Evolutionary conservation across 2,329 filamentous ascomycete species (phyloP).

Genomic region (Trichophyton mentagrophytes): DNA sequence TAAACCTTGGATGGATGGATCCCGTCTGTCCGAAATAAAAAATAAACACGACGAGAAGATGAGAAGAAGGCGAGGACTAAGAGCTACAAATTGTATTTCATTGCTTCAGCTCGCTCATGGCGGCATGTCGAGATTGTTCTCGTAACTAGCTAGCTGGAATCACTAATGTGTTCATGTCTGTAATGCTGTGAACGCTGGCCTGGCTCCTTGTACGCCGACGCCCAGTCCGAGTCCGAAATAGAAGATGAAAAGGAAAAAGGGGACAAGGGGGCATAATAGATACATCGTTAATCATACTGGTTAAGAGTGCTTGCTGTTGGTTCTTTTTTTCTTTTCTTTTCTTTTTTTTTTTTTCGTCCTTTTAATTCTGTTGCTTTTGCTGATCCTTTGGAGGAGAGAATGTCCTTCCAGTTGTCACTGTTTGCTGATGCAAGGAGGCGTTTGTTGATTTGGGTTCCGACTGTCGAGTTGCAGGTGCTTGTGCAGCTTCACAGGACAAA

Average conservation of each 20-base stretch:
- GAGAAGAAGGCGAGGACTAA: not conserved
- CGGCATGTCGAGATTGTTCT: not conserved
- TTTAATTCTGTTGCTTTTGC: not conserved
- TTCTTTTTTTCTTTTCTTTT: not conserved
- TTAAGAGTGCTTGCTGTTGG: not conserved
- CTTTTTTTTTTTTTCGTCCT: not conserved
- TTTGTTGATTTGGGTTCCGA: not conserved
- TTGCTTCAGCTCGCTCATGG: not conserved
- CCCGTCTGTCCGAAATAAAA: not conserved
- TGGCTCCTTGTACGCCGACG: constrained; percentile 1
- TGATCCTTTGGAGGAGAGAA: not conserved
- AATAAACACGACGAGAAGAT: not conserved
- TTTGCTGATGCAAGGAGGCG: not conserved
- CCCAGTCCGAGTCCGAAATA: constrained; percentile 3
- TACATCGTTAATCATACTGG: constrained; percentile 4
- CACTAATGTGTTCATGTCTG: not conserved
- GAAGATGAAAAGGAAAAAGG: not conserved
- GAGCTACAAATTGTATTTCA: not conserved
- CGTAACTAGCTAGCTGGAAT: constrained; percentile 3
- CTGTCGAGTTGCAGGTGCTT: not conserved
- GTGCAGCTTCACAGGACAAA: not conserved
- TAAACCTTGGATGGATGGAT: too few species aligned
- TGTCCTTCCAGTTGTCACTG: not conserved
- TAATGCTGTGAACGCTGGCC: not conserved
- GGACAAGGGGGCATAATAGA: not conserved